A percentile compares a stretch with the other conserved stretches of the same genome.
Conservation (phyloP, 805 yeast genomes). For the Barnettozyma californica region DNA sequence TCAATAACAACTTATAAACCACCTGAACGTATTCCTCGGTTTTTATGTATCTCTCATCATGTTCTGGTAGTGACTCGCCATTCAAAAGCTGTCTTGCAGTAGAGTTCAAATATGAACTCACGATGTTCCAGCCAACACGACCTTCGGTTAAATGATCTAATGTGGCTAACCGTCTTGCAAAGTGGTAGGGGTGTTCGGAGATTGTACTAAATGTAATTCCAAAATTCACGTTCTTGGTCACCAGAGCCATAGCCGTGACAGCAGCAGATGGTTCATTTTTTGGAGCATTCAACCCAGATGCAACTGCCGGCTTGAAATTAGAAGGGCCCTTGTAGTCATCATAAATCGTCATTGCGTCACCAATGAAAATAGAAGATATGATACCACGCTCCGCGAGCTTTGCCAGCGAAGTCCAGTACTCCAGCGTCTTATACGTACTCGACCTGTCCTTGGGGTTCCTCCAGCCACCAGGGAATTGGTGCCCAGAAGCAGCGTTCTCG, state of each 20-base stretch:
- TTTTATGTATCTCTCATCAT: constrained; percentile 22
- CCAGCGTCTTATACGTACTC: background rate
- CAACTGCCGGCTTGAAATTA: constrained; percentile 25
- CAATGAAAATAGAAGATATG: constrained; percentile 3
- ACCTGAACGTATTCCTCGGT: background rate
- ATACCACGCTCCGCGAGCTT: constrained; percentile 3
- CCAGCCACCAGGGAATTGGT: constrained; percentile 13
- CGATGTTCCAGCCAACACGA: constrained; percentile 40
- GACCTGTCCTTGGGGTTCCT: constrained; percentile 5
- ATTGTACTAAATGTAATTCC: constrained; percentile 36
- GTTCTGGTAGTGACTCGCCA: constrained; percentile 31
- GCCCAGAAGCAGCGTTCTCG: constrained; percentile 15
- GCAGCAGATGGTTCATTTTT: constrained; percentile 33
- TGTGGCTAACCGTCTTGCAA: constrained; percentile 26
- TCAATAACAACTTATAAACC: background rate
- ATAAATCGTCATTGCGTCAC: constrained; percentile 2
- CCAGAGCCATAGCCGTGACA: constrained; percentile 35
- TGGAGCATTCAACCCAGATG: constrained; percentile 28
- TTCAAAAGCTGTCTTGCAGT: constrained; percentile 33
- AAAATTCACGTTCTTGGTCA: constrained; percentile 31
- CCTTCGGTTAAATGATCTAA: constrained; percentile 32
- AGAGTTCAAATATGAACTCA: constrained; percentile 33
- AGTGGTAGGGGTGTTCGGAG: constrained; percentile 36
- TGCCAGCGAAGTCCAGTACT: constrained; percentile 2
- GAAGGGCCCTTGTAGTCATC: constrained; percentile 33